Conservation (phyloP, 371 early-diverging fungal species). For the Mucor lusitanicus region DNA sequence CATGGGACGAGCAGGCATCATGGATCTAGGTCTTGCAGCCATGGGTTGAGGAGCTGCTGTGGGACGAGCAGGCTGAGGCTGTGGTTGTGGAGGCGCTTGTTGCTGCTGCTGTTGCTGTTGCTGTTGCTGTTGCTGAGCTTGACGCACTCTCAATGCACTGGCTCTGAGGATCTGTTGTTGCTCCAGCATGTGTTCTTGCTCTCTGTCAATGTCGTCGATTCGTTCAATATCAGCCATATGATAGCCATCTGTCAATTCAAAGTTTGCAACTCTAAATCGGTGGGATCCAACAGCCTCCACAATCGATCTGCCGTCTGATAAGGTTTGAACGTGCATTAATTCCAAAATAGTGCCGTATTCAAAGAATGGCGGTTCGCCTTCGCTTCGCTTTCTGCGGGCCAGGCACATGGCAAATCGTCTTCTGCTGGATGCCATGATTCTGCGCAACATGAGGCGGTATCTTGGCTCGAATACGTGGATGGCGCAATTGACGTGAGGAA, state of each 20-base stretch:
- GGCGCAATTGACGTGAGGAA: conserved; percentile 64
- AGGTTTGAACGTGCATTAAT: conserved; percentile 36
- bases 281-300: conserved; percentile 43
- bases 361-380: conserved; percentile 25
- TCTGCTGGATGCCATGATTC: conserved; percentile 52
- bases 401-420: conserved; percentile 66
- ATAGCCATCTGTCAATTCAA: conserved; percentile 36
- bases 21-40: background rate
- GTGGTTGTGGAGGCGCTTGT: conserved; percentile 5
- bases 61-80: background rate
- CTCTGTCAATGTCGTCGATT: conserved; percentile 46
- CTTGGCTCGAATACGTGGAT: conserved; percentile 69
- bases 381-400: conserved; percentile 6
- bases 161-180: conserved; percentile 30
- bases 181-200: conserved; percentile 25
- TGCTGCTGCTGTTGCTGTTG: background rate
- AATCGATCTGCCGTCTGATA: conserved; percentile 49
- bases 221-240: conserved; percentile 45
- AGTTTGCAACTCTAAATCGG: conserved; percentile 31
- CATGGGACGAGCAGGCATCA: conserved; percentile 6
- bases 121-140: background rate
- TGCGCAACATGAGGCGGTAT: conserved; percentile 63
- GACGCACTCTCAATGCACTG: conserved; percentile 19
- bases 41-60: background rate
- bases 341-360: conserved; percentile 55